Conservation (phyloP, 2,329 filamentous ascomycete species). For the Fusarium clavum region DNA sequence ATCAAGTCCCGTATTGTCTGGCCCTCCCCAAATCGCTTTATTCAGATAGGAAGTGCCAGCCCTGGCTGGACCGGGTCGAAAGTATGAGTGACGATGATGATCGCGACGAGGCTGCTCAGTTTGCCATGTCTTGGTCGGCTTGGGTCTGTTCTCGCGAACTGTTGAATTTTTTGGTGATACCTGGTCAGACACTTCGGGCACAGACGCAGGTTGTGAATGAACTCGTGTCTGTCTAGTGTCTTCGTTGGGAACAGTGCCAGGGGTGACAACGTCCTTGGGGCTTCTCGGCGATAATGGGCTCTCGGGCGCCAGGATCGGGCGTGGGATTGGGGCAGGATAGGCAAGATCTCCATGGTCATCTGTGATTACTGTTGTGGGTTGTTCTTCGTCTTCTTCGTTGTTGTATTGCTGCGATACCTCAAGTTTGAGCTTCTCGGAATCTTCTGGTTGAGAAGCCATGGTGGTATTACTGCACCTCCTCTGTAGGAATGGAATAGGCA, state of each 20-base stretch:
- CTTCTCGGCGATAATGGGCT: constrained; percentile 27
- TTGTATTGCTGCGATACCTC: constrained; percentile 25
- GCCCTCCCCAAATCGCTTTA: constrained; percentile 37
- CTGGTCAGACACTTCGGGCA: neutral
- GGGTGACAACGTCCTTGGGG: neutral
- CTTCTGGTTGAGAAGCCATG: constrained; percentile 24
- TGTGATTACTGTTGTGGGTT: constrained; percentile 22
- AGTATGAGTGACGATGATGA: constrained; percentile 13
- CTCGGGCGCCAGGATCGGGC: constrained; percentile 23
- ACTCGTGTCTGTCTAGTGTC: constrained; percentile 2
- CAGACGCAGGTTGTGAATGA: constrained; percentile 9
- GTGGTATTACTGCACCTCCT: neutral
- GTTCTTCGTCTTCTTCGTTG: constrained; percentile 2
- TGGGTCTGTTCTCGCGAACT: constrained; percentile 21
- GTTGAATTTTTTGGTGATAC: constrained; percentile 8
- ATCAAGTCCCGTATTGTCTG: neutral
- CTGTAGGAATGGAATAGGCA: neutral
- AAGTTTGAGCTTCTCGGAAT: constrained; percentile 20
- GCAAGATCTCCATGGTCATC: constrained; percentile 26
- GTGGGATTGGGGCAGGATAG: constrained; percentile 29
- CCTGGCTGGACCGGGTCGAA: constrained; percentile 36
- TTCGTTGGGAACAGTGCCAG: neutral
- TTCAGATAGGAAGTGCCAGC: constrained; percentile 41
- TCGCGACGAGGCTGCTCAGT: constrained; percentile 34
- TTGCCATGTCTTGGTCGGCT: constrained; percentile 38